Base-by-base conservation (phyloP, 345 rosid genomes). In the Cardamine resedifolia region DNA sequence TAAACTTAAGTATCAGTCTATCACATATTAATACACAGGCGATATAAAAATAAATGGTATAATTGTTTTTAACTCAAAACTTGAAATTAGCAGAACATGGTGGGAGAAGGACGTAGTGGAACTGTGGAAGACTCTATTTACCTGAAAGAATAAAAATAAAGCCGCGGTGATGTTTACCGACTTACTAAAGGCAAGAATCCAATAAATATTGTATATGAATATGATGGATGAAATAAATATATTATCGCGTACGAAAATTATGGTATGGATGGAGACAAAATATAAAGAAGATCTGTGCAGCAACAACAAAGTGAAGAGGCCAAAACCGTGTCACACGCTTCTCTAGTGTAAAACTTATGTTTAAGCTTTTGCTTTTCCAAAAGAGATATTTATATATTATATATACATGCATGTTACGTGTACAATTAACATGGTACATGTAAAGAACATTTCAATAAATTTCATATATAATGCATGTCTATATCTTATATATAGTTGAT, bases 301-400 rank as follows among this genome's bases (percentile, higher is more conserved):
- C 57, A 30, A 45, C 50, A 55, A 81, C 50, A 57, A 72, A 79
- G 80, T 74, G 75, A 77, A 83, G 86, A 82, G 77, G 80, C 87
- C 83, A 84, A 89, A 89, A 83, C 92, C 87, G 73, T 19, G 50
- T 56, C 75, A 78, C 88, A 85, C 85, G 92, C 88, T 72, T 77
- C 77, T 66, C 44, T 39, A 45, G 11, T 68, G 65, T 50, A 34
- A 39, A 64, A 71, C 70, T 71, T 77, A 56, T 47, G 60, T 28
- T 52, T 34, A 56, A 21, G 66, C 78, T 74, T 86, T 81, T 79
- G 62, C 90, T 88, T 85, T 83, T 57, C 31, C 62, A 76, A 84
- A 83, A 76, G 75, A 75, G 3, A 27, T 8, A 43, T 30, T 7
- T 41, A 21, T 50, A n/a, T 49, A 68, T 60, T 24, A 58, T 67